Percentiles rank a stretch among this genome's conserved stretches.
Evolutionary conservation across 805 yeast genomes (phyloP).

Genomic region (Myxozyma neglecta): DNA sequence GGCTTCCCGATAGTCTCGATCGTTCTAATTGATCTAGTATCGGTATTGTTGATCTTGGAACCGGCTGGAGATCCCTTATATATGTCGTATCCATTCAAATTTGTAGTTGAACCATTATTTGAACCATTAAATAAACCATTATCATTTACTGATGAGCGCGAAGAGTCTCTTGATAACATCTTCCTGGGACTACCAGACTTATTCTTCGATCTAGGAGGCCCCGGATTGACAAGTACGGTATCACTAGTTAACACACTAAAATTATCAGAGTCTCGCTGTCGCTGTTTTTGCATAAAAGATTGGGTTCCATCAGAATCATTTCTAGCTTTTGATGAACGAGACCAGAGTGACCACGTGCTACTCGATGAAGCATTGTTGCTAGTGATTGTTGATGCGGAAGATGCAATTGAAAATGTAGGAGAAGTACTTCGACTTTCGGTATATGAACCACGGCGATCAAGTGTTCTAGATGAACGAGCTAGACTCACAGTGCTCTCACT

Average conservation of each 20-base stretch:
- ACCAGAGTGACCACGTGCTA: slow-evolving; percentile 26
- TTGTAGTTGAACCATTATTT: slow-evolving; percentile 8
- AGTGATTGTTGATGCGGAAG: slow-evolving; percentile 1
- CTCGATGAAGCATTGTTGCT: slow-evolving; percentile 1
- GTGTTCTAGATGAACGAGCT: slow-evolving; percentile 13
- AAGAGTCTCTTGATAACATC: slow-evolving; percentile 8
- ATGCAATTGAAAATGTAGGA: slow-evolving; percentile 1
- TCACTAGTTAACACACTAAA: slow-evolving; percentile 23
- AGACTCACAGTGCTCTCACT: slow-evolving; percentile 8
- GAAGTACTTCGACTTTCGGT: slow-evolving; percentile 5
- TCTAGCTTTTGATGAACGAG: slow-evolving; percentile 15
- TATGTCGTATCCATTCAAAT: slow-evolving; percentile 8
- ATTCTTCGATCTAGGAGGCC: slow-evolving; percentile 1
- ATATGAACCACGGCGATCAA: slow-evolving; percentile 5
- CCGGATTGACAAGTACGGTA: slow-evolving; percentile 15
- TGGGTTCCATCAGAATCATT: slow-evolving; percentile 6
- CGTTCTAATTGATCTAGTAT: slow-evolving; percentile 17
- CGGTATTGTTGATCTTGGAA: slow-evolving; percentile 4
- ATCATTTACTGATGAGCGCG: slow-evolving; percentile 9
- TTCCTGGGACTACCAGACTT: not conserved
- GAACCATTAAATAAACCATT: not conserved
- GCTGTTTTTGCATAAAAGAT: slow-evolving; percentile 13
- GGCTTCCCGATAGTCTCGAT: slow-evolving; percentile 26
- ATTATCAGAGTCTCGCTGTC: slow-evolving; percentile 10
- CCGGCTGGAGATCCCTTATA: slow-evolving; percentile 6